A percentile compares a stretch with the other conserved stretches of the same genome.
Evolutionary conservation across 345 rosid genomes (phyloP).

Genomic region (Lepidium didymum): DNA sequence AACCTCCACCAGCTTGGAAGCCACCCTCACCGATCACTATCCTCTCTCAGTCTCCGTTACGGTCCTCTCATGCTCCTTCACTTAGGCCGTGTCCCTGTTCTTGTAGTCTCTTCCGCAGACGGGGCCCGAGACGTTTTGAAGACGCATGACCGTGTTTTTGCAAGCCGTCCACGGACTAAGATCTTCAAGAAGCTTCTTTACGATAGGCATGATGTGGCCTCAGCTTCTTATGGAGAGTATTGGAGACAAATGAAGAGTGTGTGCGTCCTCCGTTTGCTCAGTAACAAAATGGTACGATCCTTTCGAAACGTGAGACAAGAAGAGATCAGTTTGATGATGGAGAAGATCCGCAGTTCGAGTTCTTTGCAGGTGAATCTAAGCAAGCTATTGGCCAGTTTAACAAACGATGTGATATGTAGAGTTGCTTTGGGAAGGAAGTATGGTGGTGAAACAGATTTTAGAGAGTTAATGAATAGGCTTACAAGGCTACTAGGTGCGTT

Average conservation of each 20-base stretch:
- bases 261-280: conserved; percentile 38
- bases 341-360: conserved; percentile 14
- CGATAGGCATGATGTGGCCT: conserved; percentile 25
- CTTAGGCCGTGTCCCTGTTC: conserved; percentile 32
- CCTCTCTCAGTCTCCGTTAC: conserved; percentile 23
- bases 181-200: conserved; percentile 27
- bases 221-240: conserved; percentile 48
- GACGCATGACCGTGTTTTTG: conserved; percentile 43
- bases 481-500: conserved; percentile 23
- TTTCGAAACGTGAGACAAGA: conserved; percentile 35
- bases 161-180: conserved; percentile 30
- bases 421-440: conserved; percentile 45
- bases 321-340: conserved; percentile 28
- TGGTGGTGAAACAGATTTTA: conserved; percentile 26
- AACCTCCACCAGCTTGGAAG: conserved; percentile 45
- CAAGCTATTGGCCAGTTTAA: conserved; percentile 10
- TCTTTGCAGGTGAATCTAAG: conserved; percentile 31
- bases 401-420: conserved; percentile 41
- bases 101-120: conserved; percentile 47
- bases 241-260: conserved; percentile 56
- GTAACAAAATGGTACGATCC: conserved; percentile 33
- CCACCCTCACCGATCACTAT: conserved; percentile 37
- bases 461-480: conserved; percentile 22
- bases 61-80: conserved; percentile 57
- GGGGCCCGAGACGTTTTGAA: conserved; percentile 37